Conservation (phyloP, 2,329 filamentous ascomycete species). For the Albifimbria verrucaria region DNA sequence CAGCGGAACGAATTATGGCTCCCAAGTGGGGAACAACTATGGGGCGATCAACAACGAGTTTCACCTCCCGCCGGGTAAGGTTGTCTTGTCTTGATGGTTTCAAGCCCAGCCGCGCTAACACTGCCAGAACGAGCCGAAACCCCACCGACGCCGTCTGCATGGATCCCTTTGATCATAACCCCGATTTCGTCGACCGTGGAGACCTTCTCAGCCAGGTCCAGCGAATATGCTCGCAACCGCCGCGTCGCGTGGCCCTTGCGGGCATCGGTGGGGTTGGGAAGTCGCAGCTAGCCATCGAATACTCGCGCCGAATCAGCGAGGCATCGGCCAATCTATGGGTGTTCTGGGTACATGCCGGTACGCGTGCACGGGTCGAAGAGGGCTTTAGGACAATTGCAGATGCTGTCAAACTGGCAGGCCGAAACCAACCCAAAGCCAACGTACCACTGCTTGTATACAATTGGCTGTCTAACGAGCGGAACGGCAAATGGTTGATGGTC, state of each 20-base stretch:
- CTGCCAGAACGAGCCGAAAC: not conserved
- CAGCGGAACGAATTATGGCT: not conserved
- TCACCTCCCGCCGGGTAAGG: not conserved
- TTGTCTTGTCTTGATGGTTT: no score
- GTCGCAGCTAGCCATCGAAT: conserved; percentile 13
- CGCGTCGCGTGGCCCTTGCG: conserved; percentile 22
- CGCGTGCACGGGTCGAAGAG: conserved; percentile 25
- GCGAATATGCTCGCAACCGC: conserved; percentile 12
- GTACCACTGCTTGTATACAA: conserved; percentile 19
- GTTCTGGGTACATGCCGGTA: conserved; percentile 32
- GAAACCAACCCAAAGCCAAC: conserved; percentile 19
- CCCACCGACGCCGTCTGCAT: conserved; percentile 3
- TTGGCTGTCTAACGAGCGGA: conserved; percentile 22
- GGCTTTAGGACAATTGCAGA: conserved; percentile 28
- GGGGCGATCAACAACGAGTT: not conserved
- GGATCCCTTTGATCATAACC: conserved; percentile 25
- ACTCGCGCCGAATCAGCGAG: conserved; percentile 11
- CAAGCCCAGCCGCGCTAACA: not conserved
- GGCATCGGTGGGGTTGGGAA: conserved; percentile 25
- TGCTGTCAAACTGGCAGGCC: conserved; percentile 18
- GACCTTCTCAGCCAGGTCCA: conserved; percentile 20
- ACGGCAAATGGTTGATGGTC: conserved; percentile 13
- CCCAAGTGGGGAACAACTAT: not conserved
- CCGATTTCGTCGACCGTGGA: conserved; percentile 25
- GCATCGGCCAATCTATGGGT: conserved; percentile 13